Evolutionary conservation across 768 basidiomycete genomes (phyloP).

Genomic region (Naganishia onofrii): DNA sequence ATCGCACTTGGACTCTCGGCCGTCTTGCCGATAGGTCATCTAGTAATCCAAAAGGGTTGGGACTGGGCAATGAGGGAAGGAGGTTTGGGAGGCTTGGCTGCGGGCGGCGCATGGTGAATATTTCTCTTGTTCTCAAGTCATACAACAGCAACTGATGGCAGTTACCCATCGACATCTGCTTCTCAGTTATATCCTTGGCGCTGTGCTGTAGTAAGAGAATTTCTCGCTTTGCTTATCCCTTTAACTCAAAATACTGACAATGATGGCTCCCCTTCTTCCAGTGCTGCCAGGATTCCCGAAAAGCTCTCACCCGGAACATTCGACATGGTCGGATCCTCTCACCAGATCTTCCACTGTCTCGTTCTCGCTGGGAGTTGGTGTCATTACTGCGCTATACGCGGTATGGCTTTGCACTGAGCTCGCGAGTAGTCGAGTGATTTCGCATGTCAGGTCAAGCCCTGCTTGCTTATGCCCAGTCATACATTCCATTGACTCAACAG

Average conservation of each 20-base stretch:
- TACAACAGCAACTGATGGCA: background rate
- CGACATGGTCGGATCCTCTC: constrained; percentile 74
- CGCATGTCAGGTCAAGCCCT: background rate
- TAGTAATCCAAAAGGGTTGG: constrained; percentile 62
- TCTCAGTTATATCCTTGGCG: constrained; percentile 67
- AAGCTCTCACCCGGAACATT: constrained; percentile 70
- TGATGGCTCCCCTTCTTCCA: constrained; percentile 46
- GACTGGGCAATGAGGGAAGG: constrained; percentile 61
- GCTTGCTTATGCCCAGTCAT: background rate
- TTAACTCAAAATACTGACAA: constrained; percentile 38
- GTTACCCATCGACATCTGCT: background rate
- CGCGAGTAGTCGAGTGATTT: background rate
- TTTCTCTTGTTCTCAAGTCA: background rate
- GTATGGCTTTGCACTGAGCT: constrained; percentile 37
- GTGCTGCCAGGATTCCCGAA: constrained; percentile 81
- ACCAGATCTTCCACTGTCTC: constrained; percentile 84
- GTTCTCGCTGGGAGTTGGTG: constrained; percentile 55
- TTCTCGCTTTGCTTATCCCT: constrained; percentile 32
- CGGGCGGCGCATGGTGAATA: constrained; percentile 61
- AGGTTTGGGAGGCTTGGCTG: constrained; percentile 69
- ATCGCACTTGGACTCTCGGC: constrained; percentile 71
- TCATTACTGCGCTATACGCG: constrained; percentile 45
- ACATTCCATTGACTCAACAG: too few relatives aligned
- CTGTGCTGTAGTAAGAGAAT: constrained; percentile 71
- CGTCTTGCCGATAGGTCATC: constrained; percentile 67